These are phyloP conservation scores for Cystobasidiaceae sp. DNA, from an alignment of 1,284 basidiomycete genomes.

Conservation along the genomic window DNA sequence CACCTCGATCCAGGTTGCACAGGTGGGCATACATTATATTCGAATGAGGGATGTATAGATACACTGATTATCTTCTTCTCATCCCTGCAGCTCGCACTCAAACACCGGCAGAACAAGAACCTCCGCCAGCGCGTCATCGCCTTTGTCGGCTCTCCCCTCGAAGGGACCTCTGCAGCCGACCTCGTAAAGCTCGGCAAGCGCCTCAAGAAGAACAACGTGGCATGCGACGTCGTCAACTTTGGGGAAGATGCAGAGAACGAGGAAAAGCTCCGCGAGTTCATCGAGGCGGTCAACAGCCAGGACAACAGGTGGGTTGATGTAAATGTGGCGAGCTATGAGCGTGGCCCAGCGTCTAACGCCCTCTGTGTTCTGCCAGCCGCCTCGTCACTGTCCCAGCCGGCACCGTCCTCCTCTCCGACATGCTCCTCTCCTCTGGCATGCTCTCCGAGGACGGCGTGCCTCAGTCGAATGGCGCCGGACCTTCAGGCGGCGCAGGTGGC, in stretches of 20 bases:
- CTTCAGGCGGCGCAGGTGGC: conserved; percentile 47
- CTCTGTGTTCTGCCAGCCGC: conserved; percentile 58
- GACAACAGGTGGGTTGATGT: conserved; percentile 55
- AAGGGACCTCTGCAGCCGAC: conserved; percentile 39
- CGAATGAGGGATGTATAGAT: not conserved
- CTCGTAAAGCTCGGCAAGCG: conserved; percentile 72
- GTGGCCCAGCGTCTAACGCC: too few relatives aligned
- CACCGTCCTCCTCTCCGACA: conserved; percentile 73
- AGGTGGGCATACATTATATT: too few relatives aligned
- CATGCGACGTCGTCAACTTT: conserved; percentile 82
- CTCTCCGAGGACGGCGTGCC: conserved; percentile 71
- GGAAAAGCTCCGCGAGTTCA: conserved; percentile 64
- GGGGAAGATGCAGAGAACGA: conserved; percentile 52
- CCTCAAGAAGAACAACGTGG: conserved; percentile 98
- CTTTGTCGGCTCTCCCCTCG: conserved; percentile 83
- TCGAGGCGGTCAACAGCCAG: conserved; percentile 67
- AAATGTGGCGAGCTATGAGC: too few relatives aligned
- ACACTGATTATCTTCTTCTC: not conserved
- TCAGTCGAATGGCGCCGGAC: conserved; percentile 55
- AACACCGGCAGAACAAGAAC: conserved; percentile 98
- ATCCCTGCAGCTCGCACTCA: conserved; percentile 66
- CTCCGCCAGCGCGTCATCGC: conserved; percentile 90
- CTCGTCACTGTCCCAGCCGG: conserved; percentile 75
- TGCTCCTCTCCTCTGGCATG: conserved; percentile 72
- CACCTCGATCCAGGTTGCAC: conserved; percentile 87